Conservation (phyloP, 352 stramenopile species). For the Phytophthora fragariaefolia region DNA sequence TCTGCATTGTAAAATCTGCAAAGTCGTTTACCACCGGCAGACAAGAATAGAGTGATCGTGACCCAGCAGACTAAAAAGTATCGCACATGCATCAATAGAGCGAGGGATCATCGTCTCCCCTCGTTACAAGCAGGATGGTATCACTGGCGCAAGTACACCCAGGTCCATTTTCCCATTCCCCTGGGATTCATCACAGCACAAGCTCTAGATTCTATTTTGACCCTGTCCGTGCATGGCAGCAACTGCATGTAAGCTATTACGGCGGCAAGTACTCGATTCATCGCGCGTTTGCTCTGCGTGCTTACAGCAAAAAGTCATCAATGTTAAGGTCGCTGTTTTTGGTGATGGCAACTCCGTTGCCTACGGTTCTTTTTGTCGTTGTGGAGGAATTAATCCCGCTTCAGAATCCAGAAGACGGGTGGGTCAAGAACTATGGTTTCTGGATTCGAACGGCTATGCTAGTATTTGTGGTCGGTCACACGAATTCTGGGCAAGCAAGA, state of each 20-base stretch:
- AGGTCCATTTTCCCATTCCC: neutral
- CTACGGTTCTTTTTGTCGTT: conserved; percentile 3
- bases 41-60: too few relatives aligned
- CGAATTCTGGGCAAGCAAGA: conserved; percentile 7
- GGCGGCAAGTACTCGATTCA: conserved; percentile 17
- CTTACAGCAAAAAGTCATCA: conserved; percentile 2
- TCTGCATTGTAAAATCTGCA: too few relatives aligned
- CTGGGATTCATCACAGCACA: neutral
- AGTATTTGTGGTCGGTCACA: neutral
- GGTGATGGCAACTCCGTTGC: conserved; percentile 4
- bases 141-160: neutral
- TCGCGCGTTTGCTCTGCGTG: conserved; percentile 11
- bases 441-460: conserved; percentile 18
- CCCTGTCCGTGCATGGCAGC: conserved; percentile 5
- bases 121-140: too few relatives aligned
- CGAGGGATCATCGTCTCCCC: too few relatives aligned
- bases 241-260: conserved; percentile 11
- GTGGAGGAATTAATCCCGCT: conserved; percentile 17
- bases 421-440: conserved; percentile 15
- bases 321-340: neutral
- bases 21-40: too few relatives aligned
- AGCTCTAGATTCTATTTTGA: neutral
- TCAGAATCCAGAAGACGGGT: conserved; percentile 13
- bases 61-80: too few relatives aligned
- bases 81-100: too few relatives aligned